Conservation (phyloP, 495 filamentous ascomycete genomes). For the Aspergillus egyptiacus region DNA sequence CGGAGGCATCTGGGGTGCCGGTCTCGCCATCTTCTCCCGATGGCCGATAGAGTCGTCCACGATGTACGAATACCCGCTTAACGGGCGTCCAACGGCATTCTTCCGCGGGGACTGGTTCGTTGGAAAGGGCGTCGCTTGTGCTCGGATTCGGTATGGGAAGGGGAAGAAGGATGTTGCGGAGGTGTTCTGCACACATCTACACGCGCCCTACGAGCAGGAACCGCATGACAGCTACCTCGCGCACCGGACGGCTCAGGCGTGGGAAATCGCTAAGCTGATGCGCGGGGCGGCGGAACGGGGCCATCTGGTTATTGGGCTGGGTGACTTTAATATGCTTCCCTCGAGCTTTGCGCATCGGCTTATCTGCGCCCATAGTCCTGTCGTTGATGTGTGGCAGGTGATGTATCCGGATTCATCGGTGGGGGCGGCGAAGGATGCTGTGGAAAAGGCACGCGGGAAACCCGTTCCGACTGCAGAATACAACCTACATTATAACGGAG, state of each 20-base stretch:
- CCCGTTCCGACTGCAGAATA: constrained; percentile 62
- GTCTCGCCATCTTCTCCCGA: constrained; percentile 84
- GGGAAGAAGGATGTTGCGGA: constrained; percentile 61
- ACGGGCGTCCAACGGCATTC: constrained; percentile 89
- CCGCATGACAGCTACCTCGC: constrained; percentile 79
- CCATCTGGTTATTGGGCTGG: constrained; percentile 75
- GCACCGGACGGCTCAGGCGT: constrained; percentile 91
- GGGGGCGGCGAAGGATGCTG: constrained; percentile 57
- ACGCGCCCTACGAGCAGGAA: constrained; percentile 81
- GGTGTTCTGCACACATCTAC: constrained; percentile 92
- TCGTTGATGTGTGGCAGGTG: constrained; percentile 74
- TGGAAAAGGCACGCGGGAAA: constrained; percentile 47
- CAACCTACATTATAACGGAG: constrained; percentile 74
- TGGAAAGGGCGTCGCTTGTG: constrained; percentile 89
- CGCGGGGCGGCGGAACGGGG: constrained; percentile 78
- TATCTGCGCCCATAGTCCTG: constrained; percentile 70
- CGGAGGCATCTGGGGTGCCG: constrained; percentile 81
- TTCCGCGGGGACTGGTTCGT: constrained; percentile 89
- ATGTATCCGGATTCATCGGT: constrained; percentile 75
- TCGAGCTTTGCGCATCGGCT: constrained; percentile 80
- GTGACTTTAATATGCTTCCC: constrained; percentile 95
- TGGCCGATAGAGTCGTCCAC: constrained; percentile 94
- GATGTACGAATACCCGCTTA: constrained; percentile 84
- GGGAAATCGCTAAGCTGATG: constrained; percentile 91
- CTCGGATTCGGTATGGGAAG: constrained; percentile 66